Evolutionary conservation across 768 basidiomycete species (phyloP).

Genomic region (Phaffia australis): DNA sequence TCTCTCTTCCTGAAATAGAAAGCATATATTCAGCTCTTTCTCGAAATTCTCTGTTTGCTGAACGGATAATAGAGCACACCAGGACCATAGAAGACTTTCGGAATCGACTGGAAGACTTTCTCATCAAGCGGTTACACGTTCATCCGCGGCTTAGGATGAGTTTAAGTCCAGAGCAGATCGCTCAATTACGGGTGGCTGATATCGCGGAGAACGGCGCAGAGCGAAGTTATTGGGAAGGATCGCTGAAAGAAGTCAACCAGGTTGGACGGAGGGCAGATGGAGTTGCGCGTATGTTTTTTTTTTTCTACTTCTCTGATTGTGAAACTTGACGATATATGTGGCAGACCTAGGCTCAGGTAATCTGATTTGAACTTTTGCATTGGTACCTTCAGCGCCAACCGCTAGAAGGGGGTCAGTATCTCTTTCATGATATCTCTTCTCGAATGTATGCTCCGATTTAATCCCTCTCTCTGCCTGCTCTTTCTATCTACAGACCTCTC

Average conservation of each 20-base stretch:
- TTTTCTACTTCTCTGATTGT: background rate
- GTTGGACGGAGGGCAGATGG: slow-evolving; percentile 19
- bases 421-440: too few relatives aligned
- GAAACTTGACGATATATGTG: too few relatives aligned
- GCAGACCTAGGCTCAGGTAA: too few relatives aligned
- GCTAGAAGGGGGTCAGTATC: too few relatives aligned
- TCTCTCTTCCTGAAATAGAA: background rate
- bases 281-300: background rate
- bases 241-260: slow-evolving; percentile 17
- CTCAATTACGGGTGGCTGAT: background rate
- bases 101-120: background rate
- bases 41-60: background rate
- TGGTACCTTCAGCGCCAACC: too few relatives aligned
- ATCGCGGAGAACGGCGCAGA: slow-evolving; percentile 4
- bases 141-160: background rate
- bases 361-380: too few relatives aligned
- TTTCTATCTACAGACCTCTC: too few relatives aligned
- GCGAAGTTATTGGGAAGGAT: slow-evolving; percentile 10
- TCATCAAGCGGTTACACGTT: slow-evolving; percentile 3
- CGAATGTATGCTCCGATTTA: too few relatives aligned
- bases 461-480: too few relatives aligned
- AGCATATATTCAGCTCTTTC: background rate
- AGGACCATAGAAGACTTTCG: slow-evolving; percentile 10
- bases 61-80: background rate
- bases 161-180: background rate